Conservation (phyloP, 2,329 filamentous ascomycete genomes). For the Venturia carpophila region DNA sequence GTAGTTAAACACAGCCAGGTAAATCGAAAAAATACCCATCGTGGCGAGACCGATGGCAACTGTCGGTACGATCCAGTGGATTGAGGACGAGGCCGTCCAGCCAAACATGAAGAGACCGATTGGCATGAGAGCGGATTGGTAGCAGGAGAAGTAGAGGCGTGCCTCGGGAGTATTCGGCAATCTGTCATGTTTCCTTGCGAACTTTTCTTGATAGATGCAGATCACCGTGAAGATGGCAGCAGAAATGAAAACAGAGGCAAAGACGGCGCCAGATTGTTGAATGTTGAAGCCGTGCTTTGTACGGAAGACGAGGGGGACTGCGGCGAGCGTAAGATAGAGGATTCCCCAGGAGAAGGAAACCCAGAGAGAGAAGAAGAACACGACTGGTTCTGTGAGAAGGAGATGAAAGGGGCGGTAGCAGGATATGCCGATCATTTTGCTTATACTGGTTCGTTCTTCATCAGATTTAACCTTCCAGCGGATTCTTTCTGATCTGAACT, state of each 20-base stretch:
- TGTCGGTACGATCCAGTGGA: slow-evolving; percentile 65
- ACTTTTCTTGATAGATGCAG: slow-evolving; percentile 64
- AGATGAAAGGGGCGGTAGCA: slow-evolving; percentile 71
- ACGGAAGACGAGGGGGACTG: slow-evolving; percentile 69
- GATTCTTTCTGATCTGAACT: slow-evolving; percentile 44
- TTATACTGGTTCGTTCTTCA: slow-evolving; percentile 62
- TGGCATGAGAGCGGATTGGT: slow-evolving; percentile 67
- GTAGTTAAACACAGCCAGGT: slow-evolving; percentile 87
- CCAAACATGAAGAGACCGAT: slow-evolving; percentile 76
- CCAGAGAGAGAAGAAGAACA: slow-evolving; percentile 86
- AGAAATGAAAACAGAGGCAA: slow-evolving; percentile 63
- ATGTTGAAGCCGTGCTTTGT: slow-evolving; percentile 60
- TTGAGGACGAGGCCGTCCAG: slow-evolving; percentile 54
- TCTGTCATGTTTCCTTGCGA: slow-evolving; percentile 44
- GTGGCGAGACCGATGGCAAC: slow-evolving; percentile 66
- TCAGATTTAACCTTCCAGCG: slow-evolving; percentile 76
- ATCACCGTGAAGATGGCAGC: slow-evolving; percentile 58
- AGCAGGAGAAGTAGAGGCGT: slow-evolving; percentile 74
- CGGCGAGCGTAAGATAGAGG: slow-evolving; percentile 75
- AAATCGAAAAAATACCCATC: slow-evolving; percentile 79
- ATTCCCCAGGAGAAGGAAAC: slow-evolving; percentile 84
- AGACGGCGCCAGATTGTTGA: slow-evolving; percentile 62
- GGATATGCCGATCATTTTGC: slow-evolving; percentile 64
- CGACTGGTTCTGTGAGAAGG: slow-evolving; percentile 66
- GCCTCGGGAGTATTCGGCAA: slow-evolving; percentile 54